phyloP scores from a whole-genome alignment of 73 alveolate genomes.

The Tetrahymena malaccensis region DNA sequence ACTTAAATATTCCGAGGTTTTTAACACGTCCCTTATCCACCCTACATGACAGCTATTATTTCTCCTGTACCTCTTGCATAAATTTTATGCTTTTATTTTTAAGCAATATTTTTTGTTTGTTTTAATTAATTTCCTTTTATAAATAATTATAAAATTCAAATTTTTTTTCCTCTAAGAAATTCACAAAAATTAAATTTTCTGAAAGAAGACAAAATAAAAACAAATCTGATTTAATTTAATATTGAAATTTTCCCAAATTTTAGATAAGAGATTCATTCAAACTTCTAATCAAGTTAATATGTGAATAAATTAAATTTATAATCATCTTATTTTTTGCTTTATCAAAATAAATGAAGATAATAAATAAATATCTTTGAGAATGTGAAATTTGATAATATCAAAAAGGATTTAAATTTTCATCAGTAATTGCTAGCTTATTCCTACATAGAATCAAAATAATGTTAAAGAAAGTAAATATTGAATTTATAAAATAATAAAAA shows the following conservation, averaged over 20 bases:
- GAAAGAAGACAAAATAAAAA: neutral
- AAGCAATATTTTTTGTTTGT: neutral
- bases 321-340: too few species aligned
- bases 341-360: neutral
- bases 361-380: too few species aligned
- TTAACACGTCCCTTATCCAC: neutral
- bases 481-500: too few species aligned
- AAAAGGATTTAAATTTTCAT: neutral
- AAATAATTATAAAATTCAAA: neutral
- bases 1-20: neutral
- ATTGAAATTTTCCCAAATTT: neutral
- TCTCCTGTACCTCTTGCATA: neutral
- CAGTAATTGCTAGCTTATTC: neutral
- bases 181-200: neutral
- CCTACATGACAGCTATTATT: neutral
- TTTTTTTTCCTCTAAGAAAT: neutral
- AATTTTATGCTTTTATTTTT: neutral
- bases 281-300: too few species aligned
- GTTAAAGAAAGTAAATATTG: too few species aligned
- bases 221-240: too few species aligned
- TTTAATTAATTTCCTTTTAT: neutral
- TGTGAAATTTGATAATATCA: neutral
- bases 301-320: too few species aligned
- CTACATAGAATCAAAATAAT: too few species aligned
- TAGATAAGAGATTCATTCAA: neutral